Evolutionary conservation across 2,329 filamentous ascomycete species (phyloP).

Genomic region (Paracorniculantispora psalliotae): DNA sequence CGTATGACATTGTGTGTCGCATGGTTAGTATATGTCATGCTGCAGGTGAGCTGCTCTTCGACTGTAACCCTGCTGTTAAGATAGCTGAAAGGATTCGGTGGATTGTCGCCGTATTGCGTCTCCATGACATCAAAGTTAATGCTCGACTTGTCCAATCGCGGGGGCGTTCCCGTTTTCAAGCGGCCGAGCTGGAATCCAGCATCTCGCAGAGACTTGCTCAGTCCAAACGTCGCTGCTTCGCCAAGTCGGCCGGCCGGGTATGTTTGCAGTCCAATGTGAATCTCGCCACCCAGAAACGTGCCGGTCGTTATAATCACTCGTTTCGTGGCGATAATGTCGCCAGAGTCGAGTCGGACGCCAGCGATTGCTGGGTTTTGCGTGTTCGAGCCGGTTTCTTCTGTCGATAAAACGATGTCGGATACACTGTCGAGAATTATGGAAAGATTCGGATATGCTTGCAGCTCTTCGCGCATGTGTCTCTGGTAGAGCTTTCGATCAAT

Average conservation of each 20-base stretch:
- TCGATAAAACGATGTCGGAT: constrained; percentile 73
- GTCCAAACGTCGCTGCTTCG: constrained; percentile 84
- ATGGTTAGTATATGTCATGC: constrained; percentile 82
- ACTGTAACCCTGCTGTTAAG: constrained; percentile 75
- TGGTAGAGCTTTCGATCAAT: constrained; percentile 90
- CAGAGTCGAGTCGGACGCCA: constrained; percentile 81
- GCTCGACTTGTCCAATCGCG: constrained; percentile 72
- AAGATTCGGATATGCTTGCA: constrained; percentile 71
- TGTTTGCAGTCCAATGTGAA: constrained; percentile 83
- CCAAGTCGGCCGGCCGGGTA: constrained; percentile 90
- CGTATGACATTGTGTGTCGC: constrained; percentile 78
- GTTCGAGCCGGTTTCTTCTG: constrained; percentile 35
- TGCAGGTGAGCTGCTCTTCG: constrained; percentile 76
- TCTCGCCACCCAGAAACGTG: constrained; percentile 92
- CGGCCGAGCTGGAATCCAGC: constrained; percentile 87
- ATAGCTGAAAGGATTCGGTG: constrained; percentile 87
- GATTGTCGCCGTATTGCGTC: constrained; percentile 74
- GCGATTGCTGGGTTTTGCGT: constrained; percentile 65
- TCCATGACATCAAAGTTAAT: constrained; percentile 75
- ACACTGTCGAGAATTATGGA: constrained; percentile 81
- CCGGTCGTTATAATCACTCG: constrained; percentile 93
- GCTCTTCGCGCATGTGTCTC: constrained; percentile 83
- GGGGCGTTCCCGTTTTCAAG: constrained; percentile 93
- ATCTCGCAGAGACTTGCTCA: constrained; percentile 84
- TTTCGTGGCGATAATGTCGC: constrained; percentile 72